Evolutionary conservation across 176 grass and related monocot genomes (phyloP), one percentile per base, ranked within the genome.

Genomic region (Panicum miliaceum): DNA sequence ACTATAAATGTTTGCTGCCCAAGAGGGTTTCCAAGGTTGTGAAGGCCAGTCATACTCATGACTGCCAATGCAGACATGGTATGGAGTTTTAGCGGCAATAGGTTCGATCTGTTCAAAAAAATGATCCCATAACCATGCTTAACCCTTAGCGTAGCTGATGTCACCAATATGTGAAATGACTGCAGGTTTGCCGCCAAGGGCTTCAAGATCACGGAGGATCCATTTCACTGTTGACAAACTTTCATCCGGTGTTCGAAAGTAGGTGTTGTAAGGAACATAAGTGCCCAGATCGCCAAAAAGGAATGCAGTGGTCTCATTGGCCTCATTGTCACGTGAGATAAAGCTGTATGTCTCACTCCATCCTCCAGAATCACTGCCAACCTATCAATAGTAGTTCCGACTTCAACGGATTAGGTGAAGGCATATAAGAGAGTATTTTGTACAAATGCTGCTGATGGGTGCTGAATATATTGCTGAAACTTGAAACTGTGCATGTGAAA

Each of bases 41-140:
- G 37, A 86, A 53, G 82, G 96, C 96, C 96, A 98, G 52, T 98
- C 96, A 82, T 98, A 98, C 62, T 98, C 96, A 46, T 98, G 96
- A 67, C 93, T 98, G 65, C 96, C 92, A 59, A 95, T 98, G 86
- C 95, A 98, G 16, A 98, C 92, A 90, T 98, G 95, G 85, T 95
- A 98, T 18, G 95, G 92, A 23, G 88, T 86, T 58, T 68, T 86
- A 67, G 92, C 64, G 15, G 93, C 92, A 82, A 98, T 87, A 41
- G 96, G 93, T 71, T 98, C 96, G 34, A 95, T 92, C 83, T 95
- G 96, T 41, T 76, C 90, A 73, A 98, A 95, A 61, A 98, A 98
- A 85, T 95, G 89, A 79, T 95, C 95, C 96, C 95, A 98, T 81
- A 95, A 77, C 95, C 95, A 98, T 57, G 95, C 46, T 82, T 79